Evolutionary conservation across 129 eudicot species (phyloP), one percentile per base, ranked within the genome.

Genomic region (Arctium lappa): DNA sequence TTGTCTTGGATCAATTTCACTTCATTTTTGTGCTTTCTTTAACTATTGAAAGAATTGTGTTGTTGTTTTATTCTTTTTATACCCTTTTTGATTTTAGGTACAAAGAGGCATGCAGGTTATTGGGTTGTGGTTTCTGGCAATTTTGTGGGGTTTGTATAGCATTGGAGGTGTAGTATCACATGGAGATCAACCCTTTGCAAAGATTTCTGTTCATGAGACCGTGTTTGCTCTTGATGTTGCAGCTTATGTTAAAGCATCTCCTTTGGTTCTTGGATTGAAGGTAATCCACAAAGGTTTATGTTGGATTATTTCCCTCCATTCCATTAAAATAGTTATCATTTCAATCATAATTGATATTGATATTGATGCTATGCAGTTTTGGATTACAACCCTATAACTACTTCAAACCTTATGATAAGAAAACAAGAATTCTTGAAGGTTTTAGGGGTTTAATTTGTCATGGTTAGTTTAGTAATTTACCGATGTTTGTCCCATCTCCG

Each of bases 221-320:
- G 85, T 88, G n/a, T 34, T 86, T 79, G 93, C 90, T 73, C 82
- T 94, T 80, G 84, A 92, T 85, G 86, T 72, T 72, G 77, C 69
- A 22, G 98, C 95, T 75, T 92, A 76, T 85, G 81, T 92, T 12
- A 92, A 87, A 78, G 97, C 93, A 40, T 87, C 97, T 74, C 98
- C 97, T 44, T 46, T 90, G 73, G 81, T 90, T 85, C 98, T 94
- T 83, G 97, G 98, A 79, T 81, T 85, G 77, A 85, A 77, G 76
- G 97, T 89, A 92, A 82, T 82, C 18, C 60, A 75, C 34, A 7
- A 34, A 33, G 46, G 44, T 39, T 66, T 27, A 1, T 39, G 8
- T 29, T 83, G 38, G 46, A 3, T 29, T 81, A 13, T 15, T 72
- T 15, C 5, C 6, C 22, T 2, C 56, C 29, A 63, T 69, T 48